Percentiles rank a stretch among this genome's conserved stretches.
Evolutionary conservation across 2,329 filamentous ascomycete species (phyloP).

Genomic region (Graphiopsis chlorocephala): DNA sequence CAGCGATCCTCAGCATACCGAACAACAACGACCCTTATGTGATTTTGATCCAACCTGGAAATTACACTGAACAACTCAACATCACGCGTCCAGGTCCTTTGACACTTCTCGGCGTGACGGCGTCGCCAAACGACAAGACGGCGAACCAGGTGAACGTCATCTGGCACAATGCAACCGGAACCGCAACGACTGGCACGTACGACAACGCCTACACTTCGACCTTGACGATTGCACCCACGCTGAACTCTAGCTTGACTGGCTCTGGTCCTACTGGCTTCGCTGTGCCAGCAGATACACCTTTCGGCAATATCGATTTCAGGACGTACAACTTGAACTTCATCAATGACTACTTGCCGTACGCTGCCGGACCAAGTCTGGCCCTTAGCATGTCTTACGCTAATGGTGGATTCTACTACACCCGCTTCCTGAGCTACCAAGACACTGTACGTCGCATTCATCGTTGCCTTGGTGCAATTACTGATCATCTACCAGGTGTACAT

Average conservation of each 20-base stretch:
- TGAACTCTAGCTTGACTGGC: slow-evolving; percentile 62
- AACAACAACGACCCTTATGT: slow-evolving; percentile 47
- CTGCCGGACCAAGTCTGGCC: slow-evolving; percentile 58
- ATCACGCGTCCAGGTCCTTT: slow-evolving; percentile 61
- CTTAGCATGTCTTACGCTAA: slow-evolving; percentile 62
- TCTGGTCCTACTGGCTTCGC: slow-evolving; percentile 60
- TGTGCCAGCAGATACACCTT: slow-evolving; percentile 60
- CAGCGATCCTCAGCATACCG: slow-evolving; percentile 47
- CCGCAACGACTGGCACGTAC: slow-evolving; percentile 39
- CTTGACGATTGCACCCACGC: slow-evolving; percentile 61
- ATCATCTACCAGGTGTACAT: slow-evolving; percentile 53
- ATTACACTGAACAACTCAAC: slow-evolving; percentile 64
- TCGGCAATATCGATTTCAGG: slow-evolving; percentile 62
- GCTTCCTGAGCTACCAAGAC: slow-evolving; percentile 67
- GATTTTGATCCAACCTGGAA: slow-evolving; percentile 60
- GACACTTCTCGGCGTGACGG: slow-evolving; percentile 59
- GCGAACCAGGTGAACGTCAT: slow-evolving; percentile 56
- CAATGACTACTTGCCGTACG: slow-evolving; percentile 55
- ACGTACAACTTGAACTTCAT: slow-evolving; percentile 66
- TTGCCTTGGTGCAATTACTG: background rate
- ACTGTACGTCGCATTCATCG: slow-evolving; percentile 45
- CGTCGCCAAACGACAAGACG: slow-evolving; percentile 45
- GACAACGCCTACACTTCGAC: slow-evolving; percentile 64
- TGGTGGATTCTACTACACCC: slow-evolving; percentile 64
- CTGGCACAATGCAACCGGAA: slow-evolving; percentile 57